phyloP scores from a whole-genome alignment of 2,329 filamentous ascomycete genomes.

The Pseudopyricularia cyperi region DNA sequence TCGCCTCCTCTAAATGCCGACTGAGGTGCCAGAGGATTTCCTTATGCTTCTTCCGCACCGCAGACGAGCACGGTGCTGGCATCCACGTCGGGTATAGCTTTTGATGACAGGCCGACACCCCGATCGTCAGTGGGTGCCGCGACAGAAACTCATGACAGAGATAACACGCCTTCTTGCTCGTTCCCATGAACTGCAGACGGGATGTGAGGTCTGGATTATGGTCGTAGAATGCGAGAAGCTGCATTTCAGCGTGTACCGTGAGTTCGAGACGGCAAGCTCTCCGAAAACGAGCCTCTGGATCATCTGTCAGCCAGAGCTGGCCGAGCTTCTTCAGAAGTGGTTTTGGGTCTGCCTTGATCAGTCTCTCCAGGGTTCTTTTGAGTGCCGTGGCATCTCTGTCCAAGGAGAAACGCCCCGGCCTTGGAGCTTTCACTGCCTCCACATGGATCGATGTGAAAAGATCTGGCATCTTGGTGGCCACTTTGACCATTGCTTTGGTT shows the following conservation, averaged over 20 bases:
- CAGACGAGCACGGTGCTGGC: slow-evolving; percentile 5
- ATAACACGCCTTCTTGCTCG: slow-evolving; percentile 15
- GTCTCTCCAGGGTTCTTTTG: not conserved
- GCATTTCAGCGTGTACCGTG: slow-evolving; percentile 13
- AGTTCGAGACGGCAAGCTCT: slow-evolving; percentile 7
- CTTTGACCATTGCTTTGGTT: slow-evolving; percentile 8
- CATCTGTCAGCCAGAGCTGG: slow-evolving; percentile 7
- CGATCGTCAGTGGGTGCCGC: slow-evolving; percentile 8
- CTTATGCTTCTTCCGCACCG: not conserved
- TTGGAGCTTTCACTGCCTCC: slow-evolving; percentile 6
- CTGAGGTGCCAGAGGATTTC: not conserved
- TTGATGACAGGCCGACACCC: slow-evolving; percentile 12
- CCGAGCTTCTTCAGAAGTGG: slow-evolving; percentile 3
- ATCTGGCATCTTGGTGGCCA: slow-evolving; percentile 6
- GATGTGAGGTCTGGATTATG: slow-evolving; percentile 8
- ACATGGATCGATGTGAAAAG: slow-evolving; percentile 8
- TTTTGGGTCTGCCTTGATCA: not conserved
- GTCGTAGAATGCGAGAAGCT: slow-evolving; percentile 14
- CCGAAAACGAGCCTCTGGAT: slow-evolving; percentile 9
- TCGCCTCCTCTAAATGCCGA: not conserved
- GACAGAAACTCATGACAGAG: slow-evolving; percentile 11
- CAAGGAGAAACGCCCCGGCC: slow-evolving; percentile 3
- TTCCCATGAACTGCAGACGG: slow-evolving; percentile 11
- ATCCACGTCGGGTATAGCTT: slow-evolving; percentile 14
- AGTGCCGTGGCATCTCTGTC: slow-evolving; percentile 3